Conservation (phyloP, 306 rosid genomes). For the Inga laurina region DNA sequence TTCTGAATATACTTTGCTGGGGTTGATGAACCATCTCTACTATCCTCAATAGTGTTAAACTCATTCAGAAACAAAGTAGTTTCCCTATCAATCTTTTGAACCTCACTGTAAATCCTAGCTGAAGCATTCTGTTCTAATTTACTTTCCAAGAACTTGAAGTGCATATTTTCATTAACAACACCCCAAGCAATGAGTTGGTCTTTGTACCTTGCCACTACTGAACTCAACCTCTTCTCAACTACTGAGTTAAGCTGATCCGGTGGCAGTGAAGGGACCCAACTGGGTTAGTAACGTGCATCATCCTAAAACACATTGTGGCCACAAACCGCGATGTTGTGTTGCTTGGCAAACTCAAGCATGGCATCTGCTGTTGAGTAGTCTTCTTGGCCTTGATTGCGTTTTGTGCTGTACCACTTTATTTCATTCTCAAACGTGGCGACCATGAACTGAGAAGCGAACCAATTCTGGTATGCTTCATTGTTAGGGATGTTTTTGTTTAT, state of each 20-base stretch:
- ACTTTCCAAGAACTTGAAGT: conserved; percentile 54
- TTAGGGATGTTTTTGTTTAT: conserved; percentile 56
- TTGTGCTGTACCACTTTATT: conserved; percentile 84
- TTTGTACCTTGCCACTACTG: conserved; percentile 55
- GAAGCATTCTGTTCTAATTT: conserved; percentile 48
- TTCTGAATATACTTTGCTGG: conserved; percentile 60
- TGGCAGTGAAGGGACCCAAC: conserved; percentile 61
- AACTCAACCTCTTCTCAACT: conserved; percentile 40
- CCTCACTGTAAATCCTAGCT: conserved; percentile 40
- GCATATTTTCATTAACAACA: conserved; percentile 78
- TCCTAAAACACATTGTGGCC: conserved; percentile 84
- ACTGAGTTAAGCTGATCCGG: conserved; percentile 34
- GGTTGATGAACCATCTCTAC: conserved; percentile 34
- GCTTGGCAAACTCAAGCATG: conserved; percentile 57
- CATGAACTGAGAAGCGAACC: conserved; percentile 70
- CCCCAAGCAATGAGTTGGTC: conserved; percentile 77
- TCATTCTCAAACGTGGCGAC: conserved; percentile 68
- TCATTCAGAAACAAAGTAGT: conserved; percentile 70
- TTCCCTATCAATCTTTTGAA: conserved; percentile 40
- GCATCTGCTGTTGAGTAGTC: conserved; percentile 54
- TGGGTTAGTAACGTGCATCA: conserved; percentile 47
- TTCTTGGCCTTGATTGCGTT: conserved; percentile 38
- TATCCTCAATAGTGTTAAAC: conserved; percentile 66
- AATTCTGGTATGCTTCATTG: conserved; percentile 51
- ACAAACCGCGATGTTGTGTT: conserved; percentile 48